These are phyloP conservation scores for Cryptococcus depauperatus DNA, from an alignment of 1,284 basidiomycete species.

Conservation along the genomic window DNA sequence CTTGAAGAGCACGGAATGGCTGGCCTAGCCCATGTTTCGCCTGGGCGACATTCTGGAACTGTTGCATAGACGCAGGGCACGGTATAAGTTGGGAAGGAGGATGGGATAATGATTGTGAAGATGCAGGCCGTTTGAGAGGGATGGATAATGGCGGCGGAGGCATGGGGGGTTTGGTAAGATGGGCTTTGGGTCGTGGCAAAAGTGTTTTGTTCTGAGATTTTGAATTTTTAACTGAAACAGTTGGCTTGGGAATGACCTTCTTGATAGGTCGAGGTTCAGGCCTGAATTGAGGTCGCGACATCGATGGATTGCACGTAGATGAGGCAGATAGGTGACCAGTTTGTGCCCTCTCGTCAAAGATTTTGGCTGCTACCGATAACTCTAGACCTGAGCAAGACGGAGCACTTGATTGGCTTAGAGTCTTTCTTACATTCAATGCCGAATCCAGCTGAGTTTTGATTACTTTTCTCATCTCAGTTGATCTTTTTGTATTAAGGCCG, in stretches of 20 bases:
- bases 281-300: background rate
- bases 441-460: conserved; percentile 26
- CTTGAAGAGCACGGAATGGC: conserved; percentile 20
- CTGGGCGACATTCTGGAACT: background rate
- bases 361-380: too few species aligned
- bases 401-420: conserved; percentile 16
- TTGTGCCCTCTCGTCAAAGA: too few species aligned
- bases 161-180: background rate
- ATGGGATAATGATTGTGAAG: background rate
- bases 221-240: background rate
- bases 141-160: conserved; percentile 9
- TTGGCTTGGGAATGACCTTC: background rate
- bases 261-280: background rate
- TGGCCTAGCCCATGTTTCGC: conserved; percentile 16
- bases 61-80: background rate
- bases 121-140: conserved; percentile 24
- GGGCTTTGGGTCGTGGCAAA: background rate
- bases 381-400: conserved; percentile 11
- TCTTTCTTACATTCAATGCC: conserved; percentile 12
- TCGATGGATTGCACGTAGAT: too few species aligned
- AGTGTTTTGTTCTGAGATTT: conserved; percentile 6
- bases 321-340: too few species aligned
- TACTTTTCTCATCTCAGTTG: conserved; percentile 9
- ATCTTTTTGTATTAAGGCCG: conserved; percentile 8
- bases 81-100: background rate